phyloP scores from a whole-genome alignment of 106 monocot species.

The Platanthera guangdongensis region DNA sequence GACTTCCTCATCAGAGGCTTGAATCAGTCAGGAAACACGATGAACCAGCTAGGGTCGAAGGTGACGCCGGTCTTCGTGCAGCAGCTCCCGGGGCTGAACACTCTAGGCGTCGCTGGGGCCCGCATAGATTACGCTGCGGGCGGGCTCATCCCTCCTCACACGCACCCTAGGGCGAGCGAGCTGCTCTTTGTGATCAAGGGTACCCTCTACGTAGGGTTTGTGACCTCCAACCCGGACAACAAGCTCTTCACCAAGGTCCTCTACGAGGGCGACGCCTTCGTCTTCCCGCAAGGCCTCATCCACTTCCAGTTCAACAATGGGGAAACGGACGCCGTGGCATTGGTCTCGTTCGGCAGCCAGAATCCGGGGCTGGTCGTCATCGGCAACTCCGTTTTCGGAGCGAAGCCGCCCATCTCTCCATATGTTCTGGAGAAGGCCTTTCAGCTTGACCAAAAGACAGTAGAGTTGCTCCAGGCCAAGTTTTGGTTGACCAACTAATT shows the following conservation, averaged over 20 bases:
- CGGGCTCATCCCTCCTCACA: background rate
- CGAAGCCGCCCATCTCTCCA: constrained; percentile 1
- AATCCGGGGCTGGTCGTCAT: background rate
- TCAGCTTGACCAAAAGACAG: constrained; percentile 8
- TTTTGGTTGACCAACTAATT: background rate
- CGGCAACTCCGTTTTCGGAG: background rate
- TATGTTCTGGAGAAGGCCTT: constrained; percentile 3
- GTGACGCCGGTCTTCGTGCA: background rate
- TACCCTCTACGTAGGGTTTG: too few relatives aligned
- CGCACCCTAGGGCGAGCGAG: too few relatives aligned
- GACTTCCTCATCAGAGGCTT: constrained; percentile 5
- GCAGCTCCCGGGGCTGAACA: constrained; percentile 8
- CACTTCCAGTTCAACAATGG: too few relatives aligned
- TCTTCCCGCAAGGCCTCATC: too few relatives aligned
- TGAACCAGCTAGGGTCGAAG: background rate
- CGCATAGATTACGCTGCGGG: background rate
- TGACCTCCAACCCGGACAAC: too few relatives aligned
- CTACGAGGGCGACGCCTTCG: too few relatives aligned
- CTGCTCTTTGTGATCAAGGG: too few relatives aligned
- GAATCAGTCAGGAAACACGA: background rate
- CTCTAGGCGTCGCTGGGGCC: background rate
- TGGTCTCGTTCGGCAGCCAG: background rate
- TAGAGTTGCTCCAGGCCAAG: constrained; percentile 1
- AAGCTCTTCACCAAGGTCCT: too few relatives aligned
- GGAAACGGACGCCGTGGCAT: background rate